Evolutionary conservation across 305 asterid genomes (phyloP).

Genomic region (Salvia sclarea): DNA sequence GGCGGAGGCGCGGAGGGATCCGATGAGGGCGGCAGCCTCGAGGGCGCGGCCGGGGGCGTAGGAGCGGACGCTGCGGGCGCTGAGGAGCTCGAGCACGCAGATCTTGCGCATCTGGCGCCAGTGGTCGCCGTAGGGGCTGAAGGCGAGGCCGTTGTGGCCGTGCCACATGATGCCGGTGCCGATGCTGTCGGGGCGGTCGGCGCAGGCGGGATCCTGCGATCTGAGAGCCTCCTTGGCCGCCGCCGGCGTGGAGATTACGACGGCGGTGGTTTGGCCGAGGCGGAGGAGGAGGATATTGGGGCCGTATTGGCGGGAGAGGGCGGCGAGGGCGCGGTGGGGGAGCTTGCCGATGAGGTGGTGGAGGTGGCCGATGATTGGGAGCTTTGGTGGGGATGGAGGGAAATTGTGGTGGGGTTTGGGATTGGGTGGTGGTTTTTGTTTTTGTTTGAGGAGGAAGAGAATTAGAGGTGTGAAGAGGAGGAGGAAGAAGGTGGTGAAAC

Average conservation of each 20-base stretch:
- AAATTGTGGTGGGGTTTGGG: not conserved
- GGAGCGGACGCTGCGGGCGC: constrained; percentile 25
- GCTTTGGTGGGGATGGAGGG: constrained; percentile 38
- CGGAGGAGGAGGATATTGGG: constrained; percentile 35
- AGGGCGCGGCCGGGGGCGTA: constrained; percentile 26
- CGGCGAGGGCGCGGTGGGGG: constrained; percentile 32
- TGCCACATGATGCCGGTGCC: constrained; percentile 38
- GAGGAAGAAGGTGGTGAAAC: constrained; percentile 17
- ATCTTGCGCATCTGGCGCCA: constrained; percentile 37
- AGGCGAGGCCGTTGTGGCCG: constrained; percentile 20
- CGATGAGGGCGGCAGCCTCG: constrained; percentile 24
- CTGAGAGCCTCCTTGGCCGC: constrained; percentile 32
- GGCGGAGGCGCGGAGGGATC: not conserved
- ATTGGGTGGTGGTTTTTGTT: not conserved
- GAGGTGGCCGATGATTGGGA: constrained; percentile 46
- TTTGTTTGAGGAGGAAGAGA: constrained; percentile 7
- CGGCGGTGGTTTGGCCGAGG: constrained; percentile 41
- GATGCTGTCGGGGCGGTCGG: constrained; percentile 29
- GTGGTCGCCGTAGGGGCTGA: constrained; percentile 36
- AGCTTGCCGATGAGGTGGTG: constrained; percentile 37
- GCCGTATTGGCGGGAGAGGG: constrained; percentile 33
- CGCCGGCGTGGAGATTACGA: constrained; percentile 36
- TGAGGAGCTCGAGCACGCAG: constrained; percentile 27
- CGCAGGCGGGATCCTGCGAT: constrained; percentile 34
- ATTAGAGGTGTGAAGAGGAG: constrained; percentile 22